phyloP scores from a whole-genome alignment of 2,329 filamentous ascomycete genomes.

The Neoscytalidium dimidiatum region DNA sequence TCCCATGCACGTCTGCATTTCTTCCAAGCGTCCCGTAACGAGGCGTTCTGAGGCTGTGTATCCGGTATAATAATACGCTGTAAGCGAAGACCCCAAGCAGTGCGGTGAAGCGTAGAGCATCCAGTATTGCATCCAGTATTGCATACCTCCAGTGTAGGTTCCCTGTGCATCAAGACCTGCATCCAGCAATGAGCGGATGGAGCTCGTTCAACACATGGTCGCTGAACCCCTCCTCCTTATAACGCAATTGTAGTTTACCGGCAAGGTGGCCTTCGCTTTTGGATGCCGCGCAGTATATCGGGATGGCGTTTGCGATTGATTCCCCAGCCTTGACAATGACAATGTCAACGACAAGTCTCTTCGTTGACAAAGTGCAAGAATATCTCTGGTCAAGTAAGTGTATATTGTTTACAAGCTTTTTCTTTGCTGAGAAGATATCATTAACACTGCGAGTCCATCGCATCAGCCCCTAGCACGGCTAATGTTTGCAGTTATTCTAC shows the following conservation, averaged over 20 bases:
- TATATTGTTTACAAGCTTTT: neutral
- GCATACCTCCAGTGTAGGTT: constrained; percentile 2
- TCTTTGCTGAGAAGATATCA: neutral
- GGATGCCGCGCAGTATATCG: neutral
- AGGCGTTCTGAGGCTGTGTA: no score
- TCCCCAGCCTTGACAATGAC: neutral
- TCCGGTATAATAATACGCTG: no score
- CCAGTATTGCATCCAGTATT: no score
- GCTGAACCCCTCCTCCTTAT: neutral
- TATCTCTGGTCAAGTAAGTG: no score
- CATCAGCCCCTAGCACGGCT: neutral
- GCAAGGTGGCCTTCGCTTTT: neutral
- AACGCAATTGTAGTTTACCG: neutral
- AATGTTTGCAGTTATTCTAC: no score
- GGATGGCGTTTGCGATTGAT: neutral
- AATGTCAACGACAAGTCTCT: no score
- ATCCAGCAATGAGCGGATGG: neutral
- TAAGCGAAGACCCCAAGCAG: no score
- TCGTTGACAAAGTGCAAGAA: no score
- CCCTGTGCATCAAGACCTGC: neutral
- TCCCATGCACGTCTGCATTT: neutral
- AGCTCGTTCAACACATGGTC: neutral
- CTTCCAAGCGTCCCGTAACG: neutral
- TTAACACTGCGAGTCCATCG: neutral
- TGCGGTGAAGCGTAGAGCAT: no score